These are phyloP conservation scores for Jaenimonas drosophilae DNA, from an alignment of 208 protist species.

Conservation along the genomic window DNA sequence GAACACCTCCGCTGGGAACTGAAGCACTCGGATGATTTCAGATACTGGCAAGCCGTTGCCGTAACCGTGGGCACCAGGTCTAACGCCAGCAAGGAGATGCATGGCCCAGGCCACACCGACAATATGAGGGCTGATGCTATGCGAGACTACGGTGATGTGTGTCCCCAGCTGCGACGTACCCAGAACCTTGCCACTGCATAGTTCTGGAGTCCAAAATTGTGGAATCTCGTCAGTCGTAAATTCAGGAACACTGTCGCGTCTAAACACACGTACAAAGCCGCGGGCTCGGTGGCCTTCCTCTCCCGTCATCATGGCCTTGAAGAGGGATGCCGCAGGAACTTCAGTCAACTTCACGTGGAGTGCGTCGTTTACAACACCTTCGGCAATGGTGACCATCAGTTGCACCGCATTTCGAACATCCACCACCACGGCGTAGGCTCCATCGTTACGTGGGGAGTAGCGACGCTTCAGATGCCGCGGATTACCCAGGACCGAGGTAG, in stretches of 20 bases:
- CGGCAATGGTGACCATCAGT: conserved; percentile 81
- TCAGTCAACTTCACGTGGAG: conserved; percentile 62
- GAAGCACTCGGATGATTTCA: conserved; percentile 69
- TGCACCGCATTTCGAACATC: conserved; percentile 79
- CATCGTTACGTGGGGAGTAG: conserved; percentile 45
- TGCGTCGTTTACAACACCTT: conserved; percentile 54
- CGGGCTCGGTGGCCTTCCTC: conserved; percentile 59
- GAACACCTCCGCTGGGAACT: conserved; percentile 67
- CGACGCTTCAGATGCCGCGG: conserved; percentile 17
- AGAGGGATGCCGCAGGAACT: conserved; percentile 64
- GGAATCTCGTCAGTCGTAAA: conserved; percentile 56
- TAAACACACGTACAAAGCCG: conserved; percentile 72
- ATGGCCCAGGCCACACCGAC: conserved; percentile 81
- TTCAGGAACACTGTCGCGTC: conserved; percentile 37
- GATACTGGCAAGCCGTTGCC: conserved; percentile 76
- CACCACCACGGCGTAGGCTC: conserved; percentile 75
- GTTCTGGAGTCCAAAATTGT: conserved; percentile 71
- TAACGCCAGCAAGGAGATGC: conserved; percentile 69
- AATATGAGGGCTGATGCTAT: conserved; percentile 79
- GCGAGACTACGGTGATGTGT: conserved; percentile 49
- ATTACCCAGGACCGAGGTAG: conserved; percentile 46
- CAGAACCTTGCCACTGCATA: conserved; percentile 79
- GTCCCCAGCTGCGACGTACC: conserved; percentile 65
- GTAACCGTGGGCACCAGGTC: conserved; percentile 53
- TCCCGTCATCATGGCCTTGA: conserved; percentile 72